These are phyloP conservation scores for Spinacia oleracea DNA, from an alignment of 179 eudicot species.

Conservation along the genomic window DNA sequence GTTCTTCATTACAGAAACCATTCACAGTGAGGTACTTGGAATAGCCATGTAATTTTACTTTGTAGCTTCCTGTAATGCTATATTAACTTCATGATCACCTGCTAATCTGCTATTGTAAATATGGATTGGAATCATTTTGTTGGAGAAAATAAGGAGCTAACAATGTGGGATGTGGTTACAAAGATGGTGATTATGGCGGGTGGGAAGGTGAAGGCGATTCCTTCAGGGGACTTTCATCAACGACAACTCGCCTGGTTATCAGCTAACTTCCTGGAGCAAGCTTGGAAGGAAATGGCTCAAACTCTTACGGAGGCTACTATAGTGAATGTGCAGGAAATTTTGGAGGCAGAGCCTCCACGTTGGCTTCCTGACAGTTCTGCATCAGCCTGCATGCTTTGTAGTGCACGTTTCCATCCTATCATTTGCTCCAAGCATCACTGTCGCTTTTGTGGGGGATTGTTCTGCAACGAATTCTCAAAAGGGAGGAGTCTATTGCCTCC, in stretches of 20 bases:
- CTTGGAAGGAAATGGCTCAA: slow-evolving; percentile 95
- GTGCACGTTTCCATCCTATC: slow-evolving; percentile 80
- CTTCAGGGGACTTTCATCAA: slow-evolving; percentile 67
- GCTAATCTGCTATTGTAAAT: too few relatives aligned
- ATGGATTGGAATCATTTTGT: slow-evolving; percentile 68
- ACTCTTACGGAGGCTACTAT: slow-evolving; percentile 77
- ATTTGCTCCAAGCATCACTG: slow-evolving; percentile 94
- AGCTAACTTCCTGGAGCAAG: slow-evolving; percentile 61
- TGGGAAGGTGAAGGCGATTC: slow-evolving; percentile 67
- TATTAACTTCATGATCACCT: too few relatives aligned
- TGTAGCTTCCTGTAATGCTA: too few relatives aligned
- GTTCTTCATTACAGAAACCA: too few relatives aligned
- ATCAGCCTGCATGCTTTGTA: slow-evolving; percentile 88
- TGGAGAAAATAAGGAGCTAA: slow-evolving; percentile 75
- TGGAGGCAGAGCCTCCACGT: slow-evolving; percentile 83
- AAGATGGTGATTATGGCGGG: slow-evolving; percentile 77
- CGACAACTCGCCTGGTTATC: slow-evolving; percentile 65
- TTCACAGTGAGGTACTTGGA: too few relatives aligned
- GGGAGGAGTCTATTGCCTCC: slow-evolving; percentile 89
- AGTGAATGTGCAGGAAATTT: slow-evolving; percentile 55
- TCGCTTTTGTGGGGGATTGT: slow-evolving; percentile 91
- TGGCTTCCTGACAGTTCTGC: slow-evolving; percentile 93
- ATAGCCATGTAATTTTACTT: too few relatives aligned
- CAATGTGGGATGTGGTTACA: slow-evolving; percentile 93
- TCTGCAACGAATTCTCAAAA: slow-evolving; percentile 75